These are phyloP conservation scores for Gelatoporia subvermispora DNA, from an alignment of 768 basidiomycete genomes.

Conservation along the genomic window DNA sequence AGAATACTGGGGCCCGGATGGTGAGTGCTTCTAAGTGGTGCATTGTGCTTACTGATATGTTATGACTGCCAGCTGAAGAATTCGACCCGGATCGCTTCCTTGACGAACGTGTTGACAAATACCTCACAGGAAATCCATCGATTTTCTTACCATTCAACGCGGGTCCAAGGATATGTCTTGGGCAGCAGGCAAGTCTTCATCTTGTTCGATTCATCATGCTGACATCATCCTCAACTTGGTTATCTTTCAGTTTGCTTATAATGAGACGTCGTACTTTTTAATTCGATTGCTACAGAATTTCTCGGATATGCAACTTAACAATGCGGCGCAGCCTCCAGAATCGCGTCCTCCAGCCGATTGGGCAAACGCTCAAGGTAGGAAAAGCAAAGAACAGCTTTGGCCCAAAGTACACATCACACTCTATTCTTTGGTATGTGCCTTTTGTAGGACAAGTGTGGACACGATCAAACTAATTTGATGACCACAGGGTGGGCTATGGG, in stretches of 20 bases:
- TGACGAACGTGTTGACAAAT: slow-evolving; percentile 49
- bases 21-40: slow-evolving; percentile 24
- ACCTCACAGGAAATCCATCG: slow-evolving; percentile 54
- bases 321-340: slow-evolving; percentile 22
- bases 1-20: slow-evolving; percentile 71
- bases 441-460: not conserved
- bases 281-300: slow-evolving; percentile 50
- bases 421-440: slow-evolving; percentile 33
- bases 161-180: slow-evolving; percentile 61
- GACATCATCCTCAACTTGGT: not conserved
- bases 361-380: slow-evolving; percentile 12
- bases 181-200: slow-evolving; percentile 33
- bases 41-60: not conserved
- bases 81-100: slow-evolving; percentile 68
- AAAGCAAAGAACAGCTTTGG: slow-evolving; percentile 29
- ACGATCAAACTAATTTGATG: not conserved
- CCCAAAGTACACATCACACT: slow-evolving; percentile 33
- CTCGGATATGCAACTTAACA: slow-evolving; percentile 21
- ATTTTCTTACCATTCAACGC: slow-evolving; percentile 70
- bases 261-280: slow-evolving; percentile 50
- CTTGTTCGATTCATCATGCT: not conserved
- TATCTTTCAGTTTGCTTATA: slow-evolving; percentile 43
- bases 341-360: slow-evolving; percentile 15
- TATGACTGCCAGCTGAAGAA: slow-evolving; percentile 21
- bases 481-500: slow-evolving; percentile 43